phyloP scores from a whole-genome alignment of 2,329 filamentous ascomycete genomes.

The Aureobasidium sp. region DNA sequence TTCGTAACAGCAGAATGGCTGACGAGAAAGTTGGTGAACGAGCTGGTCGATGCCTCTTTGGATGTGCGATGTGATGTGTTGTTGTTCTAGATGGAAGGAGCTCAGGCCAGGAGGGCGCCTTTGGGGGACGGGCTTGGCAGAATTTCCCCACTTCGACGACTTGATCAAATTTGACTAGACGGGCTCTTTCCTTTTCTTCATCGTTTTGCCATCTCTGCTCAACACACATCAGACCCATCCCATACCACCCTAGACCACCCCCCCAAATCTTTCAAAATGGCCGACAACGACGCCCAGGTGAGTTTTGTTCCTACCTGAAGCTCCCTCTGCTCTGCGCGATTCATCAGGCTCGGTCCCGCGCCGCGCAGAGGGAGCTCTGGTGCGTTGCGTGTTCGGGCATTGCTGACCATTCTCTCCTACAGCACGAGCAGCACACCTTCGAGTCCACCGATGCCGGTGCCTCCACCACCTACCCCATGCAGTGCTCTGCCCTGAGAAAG shows the following conservation, averaged over 20 bases:
- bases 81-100: too few species aligned
- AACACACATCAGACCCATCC: conserved; percentile 12
- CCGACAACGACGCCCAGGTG: conserved; percentile 28
- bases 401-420: conserved; percentile 20
- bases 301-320: conserved; percentile 1
- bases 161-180: too few species aligned
- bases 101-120: too few species aligned
- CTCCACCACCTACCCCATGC: conserved; percentile 90
- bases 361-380: not conserved
- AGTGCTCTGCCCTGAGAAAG: conserved; percentile 99
- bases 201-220: conserved; percentile 17
- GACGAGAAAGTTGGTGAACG: too few species aligned
- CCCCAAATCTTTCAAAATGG: conserved; percentile 21
- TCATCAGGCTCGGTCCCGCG: conserved; percentile 3
- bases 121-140: too few species aligned
- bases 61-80: too few species aligned
- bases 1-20: too few species aligned
- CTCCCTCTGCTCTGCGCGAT: conserved; percentile 14
- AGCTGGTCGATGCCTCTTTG: too few species aligned
- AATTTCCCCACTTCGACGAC: conserved; percentile 16
- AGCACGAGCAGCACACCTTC: conserved; percentile 62
- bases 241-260: conserved; percentile 12
- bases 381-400: not conserved
- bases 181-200: conserved; percentile 8
- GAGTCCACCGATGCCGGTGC: conserved; percentile 94